Evolutionary conservation across 192 early-diverging fungal genomes (phyloP).

Genomic region (Entomortierella lignicola): DNA sequence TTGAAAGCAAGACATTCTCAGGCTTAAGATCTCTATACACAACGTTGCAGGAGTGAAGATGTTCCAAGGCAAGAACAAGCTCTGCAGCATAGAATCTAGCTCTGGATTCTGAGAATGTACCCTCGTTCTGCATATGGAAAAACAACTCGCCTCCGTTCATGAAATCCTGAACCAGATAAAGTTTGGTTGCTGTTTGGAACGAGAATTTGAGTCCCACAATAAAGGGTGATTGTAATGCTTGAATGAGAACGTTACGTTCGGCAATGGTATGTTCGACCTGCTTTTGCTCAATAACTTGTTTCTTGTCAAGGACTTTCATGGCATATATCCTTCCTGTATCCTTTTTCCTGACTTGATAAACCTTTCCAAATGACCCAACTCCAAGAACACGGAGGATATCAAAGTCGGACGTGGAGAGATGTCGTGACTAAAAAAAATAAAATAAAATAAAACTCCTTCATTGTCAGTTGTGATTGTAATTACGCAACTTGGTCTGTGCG

Average conservation of each 20-base stretch:
- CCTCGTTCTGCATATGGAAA: constrained; percentile 77
- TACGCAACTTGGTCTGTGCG: too few relatives aligned
- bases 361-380: constrained; percentile 85
- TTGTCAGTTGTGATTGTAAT: too few relatives aligned
- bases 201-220: constrained; percentile 82
- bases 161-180: constrained; percentile 84
- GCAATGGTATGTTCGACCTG: constrained; percentile 81
- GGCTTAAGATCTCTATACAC: constrained; percentile 82
- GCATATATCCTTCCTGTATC: constrained; percentile 86
- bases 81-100: constrained; percentile 79
- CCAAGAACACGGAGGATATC: constrained; percentile 81
- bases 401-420: constrained; percentile 65
- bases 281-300: constrained; percentile 77
- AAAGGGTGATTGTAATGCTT: constrained; percentile 73
- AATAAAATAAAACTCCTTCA: neutral
- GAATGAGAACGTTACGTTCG: constrained; percentile 81
- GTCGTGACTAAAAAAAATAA: constrained; percentile 42
- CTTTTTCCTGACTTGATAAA: constrained; percentile 81
- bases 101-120: constrained; percentile 68
- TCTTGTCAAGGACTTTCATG: constrained; percentile 85
- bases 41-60: constrained; percentile 74
- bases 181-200: constrained; percentile 80
- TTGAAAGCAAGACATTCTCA: constrained; percentile 75
- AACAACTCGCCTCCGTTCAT: constrained; percentile 87
- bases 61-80: constrained; percentile 74